phyloP scores from a whole-genome alignment of 129 eudicot species.

The Saussurea involucrata region DNA sequence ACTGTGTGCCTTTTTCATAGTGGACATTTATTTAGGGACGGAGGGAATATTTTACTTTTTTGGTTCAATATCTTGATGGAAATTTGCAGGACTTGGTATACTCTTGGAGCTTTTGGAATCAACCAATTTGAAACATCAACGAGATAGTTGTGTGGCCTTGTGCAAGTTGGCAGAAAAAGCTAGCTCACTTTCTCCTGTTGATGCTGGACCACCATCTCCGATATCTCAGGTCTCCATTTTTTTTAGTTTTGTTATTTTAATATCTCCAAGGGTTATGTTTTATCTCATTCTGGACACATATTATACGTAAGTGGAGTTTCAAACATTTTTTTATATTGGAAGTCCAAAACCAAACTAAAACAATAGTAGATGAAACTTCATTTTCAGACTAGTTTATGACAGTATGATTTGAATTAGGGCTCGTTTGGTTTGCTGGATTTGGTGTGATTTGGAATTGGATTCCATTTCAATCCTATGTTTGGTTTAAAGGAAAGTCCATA shows the following conservation, averaged over 20 bases:
- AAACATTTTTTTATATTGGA: not conserved
- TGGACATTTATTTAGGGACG: not conserved
- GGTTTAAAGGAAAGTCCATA: not conserved
- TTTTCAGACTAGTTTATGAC: not conserved
- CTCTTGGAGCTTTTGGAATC: slow-evolving; percentile 54
- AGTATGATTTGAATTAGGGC: not conserved
- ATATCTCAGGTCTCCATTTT: slow-evolving; percentile 29
- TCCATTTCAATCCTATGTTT: not conserved
- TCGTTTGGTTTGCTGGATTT: not conserved
- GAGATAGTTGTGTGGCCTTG: slow-evolving; percentile 52
- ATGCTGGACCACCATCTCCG: slow-evolving; percentile 68
- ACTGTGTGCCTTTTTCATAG: not conserved
- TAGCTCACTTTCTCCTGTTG: slow-evolving; percentile 44
- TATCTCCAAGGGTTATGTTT: not conserved
- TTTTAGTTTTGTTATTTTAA: not conserved
- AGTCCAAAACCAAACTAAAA: not conserved
- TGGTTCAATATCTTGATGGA: slow-evolving; percentile 13
- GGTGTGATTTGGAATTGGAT: not conserved
- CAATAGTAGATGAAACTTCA: not conserved
- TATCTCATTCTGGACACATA: not conserved
- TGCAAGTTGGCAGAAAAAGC: slow-evolving; percentile 58
- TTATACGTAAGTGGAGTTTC: not conserved
- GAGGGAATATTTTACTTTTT: slow-evolving; percentile 1
- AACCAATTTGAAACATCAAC: slow-evolving; percentile 43
- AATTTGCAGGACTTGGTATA: slow-evolving; percentile 40